Evolutionary conservation across 2,329 filamentous ascomycete species (phyloP), one percentile per base, ranked within the genome.

Genomic region (Xylariaceae sp.): DNA sequence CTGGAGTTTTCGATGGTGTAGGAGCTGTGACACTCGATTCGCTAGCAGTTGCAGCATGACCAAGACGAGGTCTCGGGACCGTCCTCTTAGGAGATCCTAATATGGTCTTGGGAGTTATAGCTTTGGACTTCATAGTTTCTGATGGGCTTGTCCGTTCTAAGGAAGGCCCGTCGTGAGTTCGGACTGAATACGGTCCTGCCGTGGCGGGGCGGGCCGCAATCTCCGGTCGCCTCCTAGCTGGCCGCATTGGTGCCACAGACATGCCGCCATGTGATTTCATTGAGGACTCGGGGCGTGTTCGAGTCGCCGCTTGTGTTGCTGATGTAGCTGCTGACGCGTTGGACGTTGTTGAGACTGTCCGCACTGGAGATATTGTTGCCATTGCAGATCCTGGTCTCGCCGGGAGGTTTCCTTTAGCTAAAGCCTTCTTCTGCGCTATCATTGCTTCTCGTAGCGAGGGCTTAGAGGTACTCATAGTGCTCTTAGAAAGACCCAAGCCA

Each of bases 391-490:
- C 85, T 1, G 86, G 86, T 7, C 86, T 77, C 21, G 79, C 70
- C 9, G 83, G 85, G 1, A 86, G 71, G 50, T 80, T 83, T 58
- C 76, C 81, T 48, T 79, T 71, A 31, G 80, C 76, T 65, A 84
- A 65, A 23, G 83, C 85, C 67, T 80, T 91, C 75, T 92, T 93
- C 70, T 94, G 89, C 5, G 92, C 92, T 68, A 92, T 78, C 81
- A 97, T 92, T 3, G 91, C 82, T 67, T 96, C 93, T 62, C 91
- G 88, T 23, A 97, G 75, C 9, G 90, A 90, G 9, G 86, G 83
- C 60, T 87, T 88, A 36, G 81, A 73, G 23, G 78, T 72, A 3
- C 79, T 76, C 71, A 81, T 83, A 12, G 84, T 86, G 67, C 85
- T 88, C 72, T 84, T 86, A 1, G 85, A 88, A 19, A 89, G 75